These are phyloP conservation scores for Afroboletus lepidellus DNA, from an alignment of 1,284 basidiomycete species.

Conservation along the genomic window DNA sequence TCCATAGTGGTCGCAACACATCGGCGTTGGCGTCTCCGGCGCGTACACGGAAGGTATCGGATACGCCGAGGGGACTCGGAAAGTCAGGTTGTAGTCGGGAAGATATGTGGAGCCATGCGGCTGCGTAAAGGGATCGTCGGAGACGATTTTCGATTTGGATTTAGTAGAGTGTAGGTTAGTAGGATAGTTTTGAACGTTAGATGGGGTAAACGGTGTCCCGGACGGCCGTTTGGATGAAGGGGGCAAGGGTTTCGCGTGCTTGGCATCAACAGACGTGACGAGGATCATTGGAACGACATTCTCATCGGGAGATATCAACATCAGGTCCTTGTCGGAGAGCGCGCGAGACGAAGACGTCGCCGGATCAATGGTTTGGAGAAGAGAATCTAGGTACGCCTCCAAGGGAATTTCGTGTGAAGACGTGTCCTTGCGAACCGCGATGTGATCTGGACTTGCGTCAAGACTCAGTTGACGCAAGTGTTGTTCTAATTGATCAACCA, in stretches of 20 bases:
- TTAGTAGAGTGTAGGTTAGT: conserved; percentile 1
- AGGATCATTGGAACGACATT: conserved; percentile 23
- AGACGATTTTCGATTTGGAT: background rate
- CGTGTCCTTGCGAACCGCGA: background rate
- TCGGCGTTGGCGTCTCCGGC: conserved; percentile 28
- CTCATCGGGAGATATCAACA: background rate
- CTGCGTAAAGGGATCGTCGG: conserved; percentile 25
- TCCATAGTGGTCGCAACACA: conserved; percentile 23
- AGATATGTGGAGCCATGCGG: background rate
- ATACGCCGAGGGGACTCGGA: conserved; percentile 10
- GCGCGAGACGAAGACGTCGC: background rate
- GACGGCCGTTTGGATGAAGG: conserved; percentile 11
- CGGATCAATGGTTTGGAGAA: background rate
- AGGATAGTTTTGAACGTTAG: conserved; percentile 10
- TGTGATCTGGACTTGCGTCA: conserved; percentile 8
- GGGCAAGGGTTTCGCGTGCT: conserved; percentile 23
- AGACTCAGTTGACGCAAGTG: conserved; percentile 22
- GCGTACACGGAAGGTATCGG: background rate
- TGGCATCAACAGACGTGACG: conserved; percentile 29
- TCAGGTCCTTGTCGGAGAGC: background rate
- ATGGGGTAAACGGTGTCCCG: conserved; percentile 15
- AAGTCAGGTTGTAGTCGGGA: conserved; percentile 6
- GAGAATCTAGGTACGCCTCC: background rate
- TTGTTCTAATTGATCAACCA: conserved; percentile 23
- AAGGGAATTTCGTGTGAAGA: background rate